Base-by-base conservation (phyloP, 805 yeast species). In the Tetrapisispora fleetii region DNA sequence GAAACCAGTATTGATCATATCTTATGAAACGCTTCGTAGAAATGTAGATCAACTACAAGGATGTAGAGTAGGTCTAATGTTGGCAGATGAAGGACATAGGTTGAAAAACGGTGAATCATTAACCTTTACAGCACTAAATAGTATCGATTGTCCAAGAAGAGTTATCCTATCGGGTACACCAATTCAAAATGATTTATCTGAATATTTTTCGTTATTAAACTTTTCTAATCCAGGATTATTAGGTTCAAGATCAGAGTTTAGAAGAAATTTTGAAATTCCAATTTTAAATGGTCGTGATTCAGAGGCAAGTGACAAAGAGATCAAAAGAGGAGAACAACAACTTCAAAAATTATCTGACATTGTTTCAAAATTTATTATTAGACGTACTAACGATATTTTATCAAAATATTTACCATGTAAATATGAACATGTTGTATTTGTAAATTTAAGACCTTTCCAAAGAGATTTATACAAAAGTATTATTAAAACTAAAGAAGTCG, bases 161-260 rank as follows among this genome's bases (percentile, higher is more conserved):
- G 97, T 91, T 8, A 91, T 91, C 54, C 69, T 91, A 21, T 87
- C 96, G 1, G 99, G 99, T 37, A 91, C 99, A 0, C 99, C 99
- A 0, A 90, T 91, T 54, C 99, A 91, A 65, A 91, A 91, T 58
- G 98, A 91, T 69, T 71, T 91, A 35, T 83, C 95, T 0, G 99
- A 91, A 67, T 91, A 91, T 67, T 93, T 89, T 61, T 86, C 98
- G 1, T 68, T 91, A 45, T 70, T 93, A 51, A 86, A 82, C 58
- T 91, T 91, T 70, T 95, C 98, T 9, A 93, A 91, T 62, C 99
- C 99, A 0, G 96, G 96, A 0, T 75, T 87, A 37, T 69, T 93
- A 41, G 99, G 99, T 0, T 73, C 95, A 1, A 76, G 95, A 55
- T 67, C 65, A 24, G 95, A 91, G 50, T 93, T 93, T 64, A 74